Evolutionary conservation across 495 filamentous ascomycete genomes (phyloP), one percentile per base, ranked within the genome.

Genomic region (Usnea hakonensis): DNA sequence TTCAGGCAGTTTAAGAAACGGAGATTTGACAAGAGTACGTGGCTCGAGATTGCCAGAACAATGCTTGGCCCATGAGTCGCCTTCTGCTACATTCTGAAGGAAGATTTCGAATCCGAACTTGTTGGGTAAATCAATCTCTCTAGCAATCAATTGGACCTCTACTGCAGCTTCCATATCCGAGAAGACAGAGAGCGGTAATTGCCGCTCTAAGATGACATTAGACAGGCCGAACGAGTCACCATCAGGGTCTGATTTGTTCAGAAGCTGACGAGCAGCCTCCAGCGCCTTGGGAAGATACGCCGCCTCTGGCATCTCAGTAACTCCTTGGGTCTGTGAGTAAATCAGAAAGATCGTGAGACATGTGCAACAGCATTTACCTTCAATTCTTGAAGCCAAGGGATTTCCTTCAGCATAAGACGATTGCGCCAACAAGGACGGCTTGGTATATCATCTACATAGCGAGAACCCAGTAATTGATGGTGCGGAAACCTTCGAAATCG

Each of bases 401-500:
- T 21, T 19, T 65, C 65, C 28, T 55, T 58, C 26, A 61, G 28
- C n/a, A 52, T 59, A 23, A 66, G 35, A 2, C 59, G 28, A 50
- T 67, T 66, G 21, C 67, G 62, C 64, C 67, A 68, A 32, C 57
- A 40, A 7, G 64, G 56, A 13, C 21, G 23, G 14, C 17, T 23
- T 16, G 66, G 58, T 7, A 57, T 67, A 52, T 69, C 70, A 21
- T 65, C 68, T 11, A 62, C 33, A 7, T 57, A 64, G 28, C 64
- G 53, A 26, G 62, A 64, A 19, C 81, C 81, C 2, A 84, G 74
- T 1, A 84, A 69, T 28, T 78, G 75, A 43, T 82, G 79, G 0
- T 75, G 77, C 14, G 61, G 13, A 33, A 70, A 69, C 0, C 65
- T 57, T 61, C 72, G 73, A 66, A 74, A 72, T 33, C 81, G 76